Evolutionary conservation across 768 basidiomycete genomes (phyloP), one percentile per base, ranked within the genome.

Genomic region (Sporobolomyces phaffii): DNA sequence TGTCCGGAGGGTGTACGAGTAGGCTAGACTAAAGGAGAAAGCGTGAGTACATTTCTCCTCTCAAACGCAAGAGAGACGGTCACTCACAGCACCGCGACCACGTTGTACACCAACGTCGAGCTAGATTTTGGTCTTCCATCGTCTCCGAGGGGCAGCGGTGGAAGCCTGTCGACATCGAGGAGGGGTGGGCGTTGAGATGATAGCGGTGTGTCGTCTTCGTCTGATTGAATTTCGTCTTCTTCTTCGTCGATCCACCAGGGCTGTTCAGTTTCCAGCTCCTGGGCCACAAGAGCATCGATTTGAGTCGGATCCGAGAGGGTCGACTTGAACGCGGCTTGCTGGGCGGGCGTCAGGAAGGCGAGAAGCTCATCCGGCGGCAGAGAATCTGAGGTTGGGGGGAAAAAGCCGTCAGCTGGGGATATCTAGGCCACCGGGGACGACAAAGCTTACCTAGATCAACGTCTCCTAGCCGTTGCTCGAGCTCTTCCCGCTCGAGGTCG

Each of bases 181-280:
- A 61, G 9, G 14, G 41, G 18, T 17, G 69, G 69, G 33, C 56
- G 26, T 0, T 31, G 43, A 40, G 26, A 2, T n/a, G n/a, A n/a
- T n/a, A n/a, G n/a, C n/a, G n/a, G n/a, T n/a, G 18, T 5, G 29
- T 13, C 8, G 15, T 29, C 20, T 38, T n/a, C 18, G 15, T 6
- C 38, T 38, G 10, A 9, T 38, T 38, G 10, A 17, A 38, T 9
- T 9, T 11, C 8, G 11, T 44, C 38, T 24, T 50, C 47, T 22
- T 50, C 53, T 20, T 57, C 65, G 22, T 57, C 52, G 15, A 60
- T 51, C 70, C 70, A 72, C 70, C 70, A 72, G 17, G 70, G 70
- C 38, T 59, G 59, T 17, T 72, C 70, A 5, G 24, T 49, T 33
- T 68, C 65, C 20, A 72, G 61, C 50, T 72, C 47, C 11, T 57